Base-by-base conservation (phyloP, 2,329 filamentous ascomycete genomes). In the Ceratocystis cubensis region DNA sequence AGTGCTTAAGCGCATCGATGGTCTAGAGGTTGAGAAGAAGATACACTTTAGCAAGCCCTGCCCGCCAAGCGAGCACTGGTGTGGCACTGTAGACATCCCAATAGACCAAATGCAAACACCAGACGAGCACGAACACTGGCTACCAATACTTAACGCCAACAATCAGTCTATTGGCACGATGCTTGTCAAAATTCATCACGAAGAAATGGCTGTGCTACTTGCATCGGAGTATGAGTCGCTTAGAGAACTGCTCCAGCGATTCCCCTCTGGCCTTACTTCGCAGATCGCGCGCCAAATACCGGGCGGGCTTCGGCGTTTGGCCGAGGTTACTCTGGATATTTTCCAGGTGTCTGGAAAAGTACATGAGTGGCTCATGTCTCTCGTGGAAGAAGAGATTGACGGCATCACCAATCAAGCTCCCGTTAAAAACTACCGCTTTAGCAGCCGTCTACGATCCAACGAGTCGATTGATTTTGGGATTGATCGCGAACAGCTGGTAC, bases 381-480 rank as follows among this genome's bases (percentile, higher is more conserved):
- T 99, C 50, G 89, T 96, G 0, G 94, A 99, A 75, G 93, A 97
- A 73, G 94, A 99, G 75, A 97, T 99, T 67, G 94, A 97, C 72
- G 93, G 93, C 0, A 86, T 94, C 20, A 85, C 91, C 66, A 95
- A 87, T 73, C 91, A 96, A 71, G 85, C 86, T 15, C 84, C 88
- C 0, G 83, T 88, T 69, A 90, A 86, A 79, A 80, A 88, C 81
- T 73, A 86, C 80, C 82, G 88, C 2, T 91, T 89, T 75, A 88
- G 83, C 74, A 82, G 82, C 69, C 82, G 89, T 22, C 76, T 90
- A 44, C 86, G 84, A 65, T 90, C 88, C 1, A 87, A 84, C 70
- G 88, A 91, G 65, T 88, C 86, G 0, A 78, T 81, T 56, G 82
- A 86, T 48, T 84, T 81, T 37, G 75, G 76, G 2, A 83, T 80